A percentile compares a stretch with the other conserved stretches of the same genome.
Evolutionary conservation across 331 rosid species (phyloP).

Genomic region (Quercus phellos): DNA sequence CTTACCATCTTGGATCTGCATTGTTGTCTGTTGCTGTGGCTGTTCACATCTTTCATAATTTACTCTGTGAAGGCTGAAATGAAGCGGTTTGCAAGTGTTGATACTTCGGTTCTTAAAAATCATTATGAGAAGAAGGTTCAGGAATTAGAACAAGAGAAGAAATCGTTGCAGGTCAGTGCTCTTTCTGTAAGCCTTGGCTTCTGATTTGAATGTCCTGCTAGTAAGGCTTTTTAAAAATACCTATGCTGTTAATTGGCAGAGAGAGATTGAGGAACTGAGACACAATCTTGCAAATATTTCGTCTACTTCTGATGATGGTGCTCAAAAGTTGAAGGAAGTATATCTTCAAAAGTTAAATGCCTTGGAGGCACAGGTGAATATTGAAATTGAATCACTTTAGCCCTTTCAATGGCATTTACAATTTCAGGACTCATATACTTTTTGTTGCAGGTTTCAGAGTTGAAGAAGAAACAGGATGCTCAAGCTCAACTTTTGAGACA

Average conservation of each 20-base stretch:
- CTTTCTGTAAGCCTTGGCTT: slow-evolving; percentile 6
- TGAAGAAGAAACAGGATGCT: slow-evolving; percentile 89
- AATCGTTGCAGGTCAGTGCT: slow-evolving; percentile 61
- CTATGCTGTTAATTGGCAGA: slow-evolving; percentile 39
- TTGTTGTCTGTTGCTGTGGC: background rate
- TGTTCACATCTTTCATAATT: background rate
- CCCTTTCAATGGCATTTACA: slow-evolving; percentile 5
- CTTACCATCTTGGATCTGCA: background rate
- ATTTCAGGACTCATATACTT: slow-evolving; percentile 18
- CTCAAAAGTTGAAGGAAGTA: slow-evolving; percentile 78
- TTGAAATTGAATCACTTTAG: background rate
- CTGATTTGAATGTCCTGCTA: slow-evolving; percentile 10
- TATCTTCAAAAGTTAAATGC: slow-evolving; percentile 82
- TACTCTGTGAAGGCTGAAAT: slow-evolving; percentile 70
- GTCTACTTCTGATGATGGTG: slow-evolving; percentile 73
- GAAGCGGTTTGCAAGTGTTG: slow-evolving; percentile 55
- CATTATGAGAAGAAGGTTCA: slow-evolving; percentile 88
- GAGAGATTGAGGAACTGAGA: slow-evolving; percentile 75
- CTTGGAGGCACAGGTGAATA: slow-evolving; percentile 77
- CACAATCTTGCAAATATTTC: slow-evolving; percentile 63
- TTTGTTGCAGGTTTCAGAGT: slow-evolving; percentile 63
- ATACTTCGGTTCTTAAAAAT: slow-evolving; percentile 64
- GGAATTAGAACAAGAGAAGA: slow-evolving; percentile 85
- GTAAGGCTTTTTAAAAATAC: background rate
- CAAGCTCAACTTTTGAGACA: slow-evolving; percentile 82